Evolutionary conservation across 257 asterid genomes (phyloP), one percentile per base, ranked within the genome.

Genomic region (Sherardia arvensis): DNA sequence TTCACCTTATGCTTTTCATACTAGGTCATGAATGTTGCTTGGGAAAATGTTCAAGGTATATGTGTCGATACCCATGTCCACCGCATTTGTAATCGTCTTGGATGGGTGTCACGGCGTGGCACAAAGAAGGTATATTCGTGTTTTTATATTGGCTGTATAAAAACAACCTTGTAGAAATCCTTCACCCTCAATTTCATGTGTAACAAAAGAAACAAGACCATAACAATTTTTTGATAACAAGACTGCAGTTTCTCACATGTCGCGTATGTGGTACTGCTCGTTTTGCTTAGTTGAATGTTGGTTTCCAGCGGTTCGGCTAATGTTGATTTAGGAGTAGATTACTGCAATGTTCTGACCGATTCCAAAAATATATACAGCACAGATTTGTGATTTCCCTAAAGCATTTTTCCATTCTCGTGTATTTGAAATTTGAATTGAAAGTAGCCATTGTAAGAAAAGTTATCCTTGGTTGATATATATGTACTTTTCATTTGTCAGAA

Each of bases 21-120:
- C 26, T 60, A 92, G 99, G 96, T 89, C 62, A 90, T 93, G 99
- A 89, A 93, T 74, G 94, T 93, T 5, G 99, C 80, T 21, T 93
- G 99, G 99, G 71, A 93, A 71, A 85, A 84, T 65, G 97, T 93
- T 70, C 99, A 90, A 84, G 99, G 99, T 61, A 93, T 90, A 76
- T 93, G 99, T 61, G 99, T 90, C 5, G 99, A 93, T 83, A 93
- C 99, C 61, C 99, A 93, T 57, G 99, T 93, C 51, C 97, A 93
- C 73, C 93, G 99, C 47, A 93, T 93, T 48, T 81, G 95, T 71
- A 90, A 93, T 63, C 91, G 99, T 14, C 97, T 93, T 60, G 95
- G 87, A 61, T 93, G 99, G 97, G 99, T 89, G 49, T 89, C 96
- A 40, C 94, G 91, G 29, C 85, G 69, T 1, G 85, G 96, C 73